Evolutionary conservation across 805 yeast species (phyloP).

Genomic region (Nakazawaea wickerhamii): DNA sequence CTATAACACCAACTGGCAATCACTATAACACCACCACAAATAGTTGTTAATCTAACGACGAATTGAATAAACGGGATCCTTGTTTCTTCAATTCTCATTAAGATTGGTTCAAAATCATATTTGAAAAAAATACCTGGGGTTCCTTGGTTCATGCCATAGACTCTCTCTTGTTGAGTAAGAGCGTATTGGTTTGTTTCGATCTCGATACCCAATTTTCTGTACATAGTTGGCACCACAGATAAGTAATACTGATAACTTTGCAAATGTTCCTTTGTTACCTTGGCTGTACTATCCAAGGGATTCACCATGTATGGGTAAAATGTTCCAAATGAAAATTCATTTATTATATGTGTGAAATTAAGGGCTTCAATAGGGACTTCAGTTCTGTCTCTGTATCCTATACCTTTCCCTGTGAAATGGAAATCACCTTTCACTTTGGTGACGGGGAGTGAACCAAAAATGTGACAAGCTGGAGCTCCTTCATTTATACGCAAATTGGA

Average conservation of each 20-base stretch:
- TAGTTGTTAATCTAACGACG: slow-evolving; percentile 70
- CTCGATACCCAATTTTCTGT: slow-evolving; percentile 60
- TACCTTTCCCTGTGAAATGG: slow-evolving; percentile 75
- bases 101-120: slow-evolving; percentile 86
- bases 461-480: slow-evolving; percentile 77
- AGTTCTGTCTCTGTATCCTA: slow-evolving; percentile 51
- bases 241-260: slow-evolving; percentile 61
- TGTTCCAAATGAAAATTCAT: slow-evolving; percentile 86
- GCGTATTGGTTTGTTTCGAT: slow-evolving; percentile 87
- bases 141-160: slow-evolving; percentile 20
- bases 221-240: slow-evolving; percentile 80
- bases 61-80: slow-evolving; percentile 77
- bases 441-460: slow-evolving; percentile 78
- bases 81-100: slow-evolving; percentile 60
- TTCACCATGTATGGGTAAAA: slow-evolving; percentile 82
- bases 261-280: slow-evolving; percentile 41
- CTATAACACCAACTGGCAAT: slow-evolving; percentile 62
- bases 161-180: slow-evolving; percentile 38
- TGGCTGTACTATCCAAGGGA: slow-evolving; percentile 78
- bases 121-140: slow-evolving; percentile 78
- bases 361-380: slow-evolving; percentile 43
- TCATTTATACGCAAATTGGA: slow-evolving; percentile 38
- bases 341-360: slow-evolving; percentile 79
- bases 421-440: slow-evolving; percentile 83
- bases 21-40: slow-evolving; percentile 75